A percentile compares a stretch with the other conserved stretches of the same genome.
Evolutionary conservation across 164 flowering plant species (phyloP).

Genomic region (Chimonanthus salicifolius): DNA sequence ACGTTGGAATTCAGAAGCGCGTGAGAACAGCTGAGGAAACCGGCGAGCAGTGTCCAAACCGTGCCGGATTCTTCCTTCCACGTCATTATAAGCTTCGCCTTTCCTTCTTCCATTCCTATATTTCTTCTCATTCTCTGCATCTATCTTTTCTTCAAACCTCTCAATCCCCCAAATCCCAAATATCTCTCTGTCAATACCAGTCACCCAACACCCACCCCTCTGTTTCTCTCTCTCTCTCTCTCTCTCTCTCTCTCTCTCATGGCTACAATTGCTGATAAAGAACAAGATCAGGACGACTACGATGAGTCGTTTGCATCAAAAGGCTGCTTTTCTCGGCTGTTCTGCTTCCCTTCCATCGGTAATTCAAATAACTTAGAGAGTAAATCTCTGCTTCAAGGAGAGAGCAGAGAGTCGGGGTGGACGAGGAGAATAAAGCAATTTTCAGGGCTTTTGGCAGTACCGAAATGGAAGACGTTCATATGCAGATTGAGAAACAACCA

Average conservation of each 20-base stretch:
- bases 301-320: background rate
- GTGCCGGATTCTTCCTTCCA: background rate
- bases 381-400: constrained; percentile 5
- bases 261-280: background rate
- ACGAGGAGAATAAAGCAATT: constrained; percentile 47
- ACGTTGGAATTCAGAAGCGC: background rate
- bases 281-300: background rate
- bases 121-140: background rate
- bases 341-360: background rate
- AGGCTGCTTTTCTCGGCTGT: background rate
- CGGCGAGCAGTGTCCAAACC: background rate
- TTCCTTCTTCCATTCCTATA: background rate
- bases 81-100: background rate
- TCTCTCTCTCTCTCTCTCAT: background rate
- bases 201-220: background rate
- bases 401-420: constrained; percentile 18
- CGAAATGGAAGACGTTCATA: constrained; percentile 85
- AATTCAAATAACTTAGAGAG: background rate
- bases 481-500: constrained; percentile 46
- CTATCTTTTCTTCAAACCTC: too few relatives aligned
- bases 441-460: constrained; percentile 78
- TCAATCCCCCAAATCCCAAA: background rate
- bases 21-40: background rate
- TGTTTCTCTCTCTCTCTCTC: background rate
- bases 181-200: background rate